These are phyloP conservation scores for Pythium dissimile DNA, from an alignment of 352 stramenopile genomes.

Conservation along the genomic window DNA sequence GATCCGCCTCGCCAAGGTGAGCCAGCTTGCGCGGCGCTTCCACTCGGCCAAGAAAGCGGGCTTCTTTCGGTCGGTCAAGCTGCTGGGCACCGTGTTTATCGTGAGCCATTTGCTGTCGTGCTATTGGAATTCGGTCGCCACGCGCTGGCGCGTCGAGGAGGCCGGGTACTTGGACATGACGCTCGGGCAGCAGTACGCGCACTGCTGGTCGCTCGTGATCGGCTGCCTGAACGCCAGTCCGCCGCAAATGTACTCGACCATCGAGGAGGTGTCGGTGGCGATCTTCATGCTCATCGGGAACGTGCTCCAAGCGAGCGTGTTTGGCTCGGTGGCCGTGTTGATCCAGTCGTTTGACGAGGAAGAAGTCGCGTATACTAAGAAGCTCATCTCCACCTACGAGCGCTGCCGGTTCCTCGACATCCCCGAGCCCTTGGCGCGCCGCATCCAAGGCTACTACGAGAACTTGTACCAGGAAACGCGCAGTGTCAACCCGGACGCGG, in stretches of 20 bases:
- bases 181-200: constrained; percentile 40
- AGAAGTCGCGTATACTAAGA: constrained; percentile 72
- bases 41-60: constrained; percentile 67
- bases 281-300: constrained; percentile 74
- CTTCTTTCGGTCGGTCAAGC: constrained; percentile 45
- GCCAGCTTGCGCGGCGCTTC: constrained; percentile 46
- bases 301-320: constrained; percentile 64
- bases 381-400: constrained; percentile 63
- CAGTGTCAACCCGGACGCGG: constrained; percentile 55
- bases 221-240: constrained; percentile 63
- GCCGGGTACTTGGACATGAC: constrained; percentile 25
- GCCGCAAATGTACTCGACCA: constrained; percentile 45
- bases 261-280: constrained; percentile 55
- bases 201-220: constrained; percentile 59
- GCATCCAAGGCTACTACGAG: constrained; percentile 73
- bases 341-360: constrained; percentile 73
- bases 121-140: constrained; percentile 60
- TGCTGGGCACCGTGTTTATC: constrained; percentile 54
- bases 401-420: constrained; percentile 69
- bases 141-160: constrained; percentile 38
- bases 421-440: constrained; percentile 39
- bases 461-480: constrained; percentile 70
- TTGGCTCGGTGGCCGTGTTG: constrained; percentile 59
- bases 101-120: constrained; percentile 59
- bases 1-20: constrained; percentile 65